Base-by-base conservation (phyloP, 352 stramenopile species). In the Pythium myriotylum region DNA sequence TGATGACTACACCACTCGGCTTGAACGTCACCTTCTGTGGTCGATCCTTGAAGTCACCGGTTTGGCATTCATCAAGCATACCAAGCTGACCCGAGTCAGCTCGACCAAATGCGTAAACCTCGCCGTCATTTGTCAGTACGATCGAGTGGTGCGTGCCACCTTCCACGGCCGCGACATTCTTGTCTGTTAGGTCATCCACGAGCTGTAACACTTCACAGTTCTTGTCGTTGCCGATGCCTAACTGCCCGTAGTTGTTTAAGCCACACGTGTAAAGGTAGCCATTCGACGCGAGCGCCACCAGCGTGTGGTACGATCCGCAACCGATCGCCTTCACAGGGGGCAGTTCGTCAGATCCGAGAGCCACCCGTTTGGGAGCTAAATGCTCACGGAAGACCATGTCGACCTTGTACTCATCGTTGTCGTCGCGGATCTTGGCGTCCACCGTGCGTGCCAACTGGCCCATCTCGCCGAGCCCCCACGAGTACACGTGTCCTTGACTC, bases 161-260 rank as follows among this genome's bases (percentile, higher is more conserved):
- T 14, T 92, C 87, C n/a, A 98, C 81, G n/a, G 59, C 54, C 26
- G 75, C 72, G 14, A 92, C 59, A 45, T 91, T 93, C 64, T 83
- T 74, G 66, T 67, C 54, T 48, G 73, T 81, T 2, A 94, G 62
- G 50, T 85, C 73, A 19, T 91, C 82, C n/a, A 94, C 85, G 42
- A 94, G 79, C 62, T 91, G 79, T 40, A 90, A 59, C 50, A 83
- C 76, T 4, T 54, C 62, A 57, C 73, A 81, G 67, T 94, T 94
- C 26, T 81, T 79, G 27, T 77, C 89, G 70, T 90, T 87, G 17
- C 95, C 94, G 42, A 97, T 74, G n/a, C 97, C 97, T 20, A 99
- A 65, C 70, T 99, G 97, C 10, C 96, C 97, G 74, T 98, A 99
- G 55, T 98, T 96, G 82, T 98, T 99, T 5, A 98, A 79, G 5